Conservation (phyloP, 2,329 filamentous ascomycete species). For the Penicillium sp. region DNA sequence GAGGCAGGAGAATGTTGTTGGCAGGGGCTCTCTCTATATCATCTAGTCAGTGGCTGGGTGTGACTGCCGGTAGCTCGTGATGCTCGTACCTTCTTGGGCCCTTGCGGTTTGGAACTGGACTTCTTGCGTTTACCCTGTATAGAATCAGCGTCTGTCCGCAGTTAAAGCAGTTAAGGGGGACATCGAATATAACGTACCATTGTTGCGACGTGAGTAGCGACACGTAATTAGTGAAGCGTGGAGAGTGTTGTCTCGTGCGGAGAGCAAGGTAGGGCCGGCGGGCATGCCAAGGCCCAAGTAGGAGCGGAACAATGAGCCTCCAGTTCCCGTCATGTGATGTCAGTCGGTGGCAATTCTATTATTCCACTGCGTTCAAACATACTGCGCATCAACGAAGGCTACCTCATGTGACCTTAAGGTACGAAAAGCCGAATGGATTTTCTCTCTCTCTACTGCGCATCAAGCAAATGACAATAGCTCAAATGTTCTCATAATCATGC, state of each 20-base stretch:
- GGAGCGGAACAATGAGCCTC: conserved; percentile 16
- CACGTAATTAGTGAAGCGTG: conserved; percentile 7
- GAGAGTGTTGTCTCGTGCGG: conserved; percentile 20
- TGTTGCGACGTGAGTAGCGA: conserved; percentile 1
- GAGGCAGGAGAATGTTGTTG: conserved; percentile 85
- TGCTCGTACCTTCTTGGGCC: conserved; percentile 69
- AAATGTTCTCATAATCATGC: too few relatives aligned
- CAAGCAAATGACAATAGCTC: too few relatives aligned
- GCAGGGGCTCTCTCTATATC: conserved; percentile 45
- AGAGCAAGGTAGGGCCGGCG: conserved; percentile 8
- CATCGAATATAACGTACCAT: conserved; percentile 12
- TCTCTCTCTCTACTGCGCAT: too few relatives aligned
- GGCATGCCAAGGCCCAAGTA: conserved; percentile 8
- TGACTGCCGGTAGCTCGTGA: conserved; percentile 1
- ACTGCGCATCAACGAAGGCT: too few relatives aligned
- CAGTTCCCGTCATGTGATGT: conserved; percentile 9
- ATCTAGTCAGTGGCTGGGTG: conserved; percentile 14
- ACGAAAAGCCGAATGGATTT: too few relatives aligned
- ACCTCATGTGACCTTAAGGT: too few relatives aligned
- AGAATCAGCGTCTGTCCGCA: not conserved
- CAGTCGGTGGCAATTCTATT: not conserved
- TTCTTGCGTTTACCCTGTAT: conserved; percentile 84
- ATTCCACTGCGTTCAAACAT: too few relatives aligned
- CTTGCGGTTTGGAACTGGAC: conserved; percentile 74
- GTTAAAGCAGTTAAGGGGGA: not conserved